Percentiles rank a stretch among this genome's conserved stretches.
These are phyloP conservation scores for Hortiboletus campestris DNA, from an alignment of 768 basidiomycete genomes.

Conservation along the genomic window DNA sequence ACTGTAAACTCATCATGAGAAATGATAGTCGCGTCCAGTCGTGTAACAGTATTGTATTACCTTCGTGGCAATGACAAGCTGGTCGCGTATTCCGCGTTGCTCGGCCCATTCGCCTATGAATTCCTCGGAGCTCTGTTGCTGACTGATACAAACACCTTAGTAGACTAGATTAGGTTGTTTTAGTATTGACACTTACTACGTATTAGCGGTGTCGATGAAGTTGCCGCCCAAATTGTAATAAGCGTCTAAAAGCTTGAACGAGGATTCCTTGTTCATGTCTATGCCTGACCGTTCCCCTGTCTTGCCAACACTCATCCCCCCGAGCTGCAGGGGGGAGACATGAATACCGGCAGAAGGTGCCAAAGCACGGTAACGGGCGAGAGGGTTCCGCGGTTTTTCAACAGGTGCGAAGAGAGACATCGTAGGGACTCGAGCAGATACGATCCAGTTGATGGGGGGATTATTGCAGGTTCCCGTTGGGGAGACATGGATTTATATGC, in stretches of 20 bases:
- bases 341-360: slow-evolving; percentile 39
- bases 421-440: not conserved
- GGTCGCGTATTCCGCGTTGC: slow-evolving; percentile 39
- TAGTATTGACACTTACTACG: slow-evolving; percentile 31
- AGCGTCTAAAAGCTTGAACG: slow-evolving; percentile 33
- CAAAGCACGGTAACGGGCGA: slow-evolving; percentile 36
- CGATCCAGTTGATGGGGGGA: not conserved
- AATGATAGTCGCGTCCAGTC: not conserved
- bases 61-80: slow-evolving; percentile 47
- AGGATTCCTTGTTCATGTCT: slow-evolving; percentile 39
- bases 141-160: slow-evolving; percentile 24
- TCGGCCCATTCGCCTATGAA: slow-evolving; percentile 52
- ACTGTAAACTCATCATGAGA: slow-evolving; percentile 4
- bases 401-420: slow-evolving; percentile 7
- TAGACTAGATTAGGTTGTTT: not conserved
- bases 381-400: slow-evolving; percentile 21
- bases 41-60: slow-evolving; percentile 5
- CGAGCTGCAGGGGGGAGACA: slow-evolving; percentile 47
- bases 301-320: slow-evolving; percentile 23
- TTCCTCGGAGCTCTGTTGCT: slow-evolving; percentile 52
- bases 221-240: slow-evolving; percentile 43
- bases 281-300: slow-evolving; percentile 22
- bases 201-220: slow-evolving; percentile 47
- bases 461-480: not conserved
- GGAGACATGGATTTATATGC: not conserved